Base-by-base conservation (phyloP, 2,329 filamentous ascomycete genomes). In the Fusarium sp. region DNA sequence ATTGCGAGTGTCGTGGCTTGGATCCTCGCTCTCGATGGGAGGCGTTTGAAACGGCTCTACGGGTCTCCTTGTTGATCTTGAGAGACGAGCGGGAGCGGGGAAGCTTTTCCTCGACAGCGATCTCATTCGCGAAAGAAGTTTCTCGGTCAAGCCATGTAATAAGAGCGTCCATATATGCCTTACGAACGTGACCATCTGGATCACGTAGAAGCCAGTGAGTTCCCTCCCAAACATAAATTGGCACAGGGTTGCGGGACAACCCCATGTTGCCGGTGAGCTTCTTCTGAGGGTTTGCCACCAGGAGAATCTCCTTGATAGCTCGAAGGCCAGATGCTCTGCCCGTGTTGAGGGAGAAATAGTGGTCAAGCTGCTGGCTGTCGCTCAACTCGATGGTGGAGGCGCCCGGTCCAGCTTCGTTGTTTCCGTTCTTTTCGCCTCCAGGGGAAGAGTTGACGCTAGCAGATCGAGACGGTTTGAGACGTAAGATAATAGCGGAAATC, bases 171-270 rank as follows among this genome's bases (percentile, higher is more conserved):
- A 92, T 90, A 76, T 98, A 99, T 1, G 95, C 94, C 79, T 92
- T 92, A 60, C 95, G 90, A 38, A 98, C 95, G 37, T 90, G 87
- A 37, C 90, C 90, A 77, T 95, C 92, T 2, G 90, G 87, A 78
- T 98, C 96, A 42, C 93, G 91, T 25, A 98, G 85, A 49, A 98
- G 89, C 94, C 94, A 97, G 70, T 98, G 94, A 0, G 95, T 97
- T n/a, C 94, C 94, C 81, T 98, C 95, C 96, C 96, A 99, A 1
- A 95, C 93, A 61, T 93, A 89, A 13, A 97, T 87, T 1, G 93
- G 91, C 2, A 97, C 93, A 44, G 87, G 90, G 80, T 92, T 94
- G 71, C 95, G 89, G 10, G 91, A 90, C 58, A 96, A 88, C 35
- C 89, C 89, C 58, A 86, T 87, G 79, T 87, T 90, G 73, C 88